Evolutionary conservation across 306 rosid species (phyloP), one percentile per base, ranked within the genome.

Genomic region (Vicia sativa): DNA sequence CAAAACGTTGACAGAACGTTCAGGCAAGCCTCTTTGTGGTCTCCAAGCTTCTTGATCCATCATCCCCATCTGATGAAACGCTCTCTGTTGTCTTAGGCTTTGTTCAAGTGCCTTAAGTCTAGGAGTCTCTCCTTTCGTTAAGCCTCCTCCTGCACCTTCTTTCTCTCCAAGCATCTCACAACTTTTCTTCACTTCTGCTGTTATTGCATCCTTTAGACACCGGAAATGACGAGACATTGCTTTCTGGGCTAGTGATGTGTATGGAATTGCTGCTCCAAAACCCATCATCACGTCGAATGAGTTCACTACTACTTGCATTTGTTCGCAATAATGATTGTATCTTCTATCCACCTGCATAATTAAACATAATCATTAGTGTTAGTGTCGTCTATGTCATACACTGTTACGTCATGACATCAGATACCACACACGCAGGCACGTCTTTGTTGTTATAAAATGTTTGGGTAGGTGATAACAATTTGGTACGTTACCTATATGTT

Each of bases 1-100:
- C 61, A 95, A 82, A 77, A 95, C 84, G 87, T 84, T 91, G 86
- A 95, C 99, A 68, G 99, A 95, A 9, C 99, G 87, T 75, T 95
- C 99, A 21, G 99, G 99, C 76, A 95, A 80, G 50, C 99, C 99
- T 62, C 99, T 81, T 46, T 95, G 99, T 11, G 99, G 99, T 68
- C 99, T 76, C 99, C 99, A 95, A 63, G 99, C 99, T 76, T 95
- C 99, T 74, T 91, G 99, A 34, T 95, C 99, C 95, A 95, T 85
- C 95, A 95, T 88, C 1, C 99, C 99, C 81, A 95, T 95, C 38
- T 91, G 97, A 18, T 95, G 92, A 70, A 88, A 95, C 18, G 96
- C 96, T 79, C 96, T 85, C 69, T 95, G 97, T 61, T 95, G 97
- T 25, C 99, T 82, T 2, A 95, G 73, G 78, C 97, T 95, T 75